Base-by-base conservation (phyloP, 2,329 filamentous ascomycete genomes). In the Beauveria rudraprayagi region DNA sequence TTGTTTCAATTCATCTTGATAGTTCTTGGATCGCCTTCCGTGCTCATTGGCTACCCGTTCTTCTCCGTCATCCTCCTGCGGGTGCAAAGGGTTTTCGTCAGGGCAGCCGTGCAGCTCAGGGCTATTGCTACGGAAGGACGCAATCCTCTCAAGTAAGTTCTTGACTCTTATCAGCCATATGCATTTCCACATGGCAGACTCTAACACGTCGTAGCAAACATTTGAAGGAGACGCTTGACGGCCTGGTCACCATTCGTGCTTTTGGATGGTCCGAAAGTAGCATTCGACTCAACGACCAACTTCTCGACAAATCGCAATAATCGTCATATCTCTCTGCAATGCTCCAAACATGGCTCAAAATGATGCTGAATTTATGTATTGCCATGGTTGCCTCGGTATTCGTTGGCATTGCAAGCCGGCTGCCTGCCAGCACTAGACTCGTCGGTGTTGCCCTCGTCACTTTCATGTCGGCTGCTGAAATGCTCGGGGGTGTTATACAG, bases 361-460 rank as follows among this genome's bases (percentile, higher is more conserved):
- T 28, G 26, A 52, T 59, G 37, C 37, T 59, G 24, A 53, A n/a
- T n/a, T 22, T 59, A n/a, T 59, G 46, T 37, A 51, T 59, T 34
- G 56, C 47, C 17, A n/a, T 59, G n/a, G 47, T 59, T 37, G 44
- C 56, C 11, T 16, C 56, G n/a, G 47, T 59, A 7, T 51, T 59
- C 43, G 56, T 59, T 14, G 56, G 16, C 24, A 44, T 52, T 26
- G 56, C 56, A 52, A 59, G 56, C 56, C 47, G 44, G 24, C 26
- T 51, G n/a, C 56, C 56, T 1, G 46, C 47, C 5, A 59, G 56
- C 56, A 51, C 56, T 16, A 47, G 56, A n/a, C 48, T 59, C 7
- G 56, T 59, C 7, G 56, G 56, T 26, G 56, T 59, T 22, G 56
- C 56, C 7, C 47, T 59, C 3, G 47, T 59, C 24, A 59, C 47